Evolutionary conservation across 768 basidiomycete genomes (phyloP).

Genomic region (Russula foetens): DNA sequence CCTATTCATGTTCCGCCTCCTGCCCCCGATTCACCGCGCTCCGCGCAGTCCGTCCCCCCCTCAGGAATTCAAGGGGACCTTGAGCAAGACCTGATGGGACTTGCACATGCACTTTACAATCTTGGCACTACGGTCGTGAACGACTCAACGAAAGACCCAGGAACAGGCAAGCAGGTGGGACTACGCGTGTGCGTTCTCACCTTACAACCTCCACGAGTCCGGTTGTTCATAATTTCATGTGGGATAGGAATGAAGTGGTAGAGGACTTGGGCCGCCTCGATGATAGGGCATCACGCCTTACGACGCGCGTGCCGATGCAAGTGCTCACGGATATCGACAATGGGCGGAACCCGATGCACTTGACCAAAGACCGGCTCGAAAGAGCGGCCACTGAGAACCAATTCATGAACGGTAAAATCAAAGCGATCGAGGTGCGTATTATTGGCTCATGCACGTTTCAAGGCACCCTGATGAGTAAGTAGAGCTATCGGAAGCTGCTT

Average conservation of each 20-base stretch:
- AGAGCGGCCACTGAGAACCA: conserved; percentile 84
- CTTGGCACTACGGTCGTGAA: conserved; percentile 78
- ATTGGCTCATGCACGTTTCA: not conserved
- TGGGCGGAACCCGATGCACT: conserved; percentile 70
- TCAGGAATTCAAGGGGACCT: conserved; percentile 62
- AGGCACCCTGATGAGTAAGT: not conserved
- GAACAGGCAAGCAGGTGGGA: conserved; percentile 65
- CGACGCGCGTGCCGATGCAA: conserved; percentile 66
- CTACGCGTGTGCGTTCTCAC: conserved; percentile 49
- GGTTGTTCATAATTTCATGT: not conserved
- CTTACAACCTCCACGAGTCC: not conserved
- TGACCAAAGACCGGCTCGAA: conserved; percentile 74
- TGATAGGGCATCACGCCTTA: conserved; percentile 52
- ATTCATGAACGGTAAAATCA: conserved; percentile 85
- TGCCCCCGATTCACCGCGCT: conserved; percentile 58
- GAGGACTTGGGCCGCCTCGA: conserved; percentile 59
- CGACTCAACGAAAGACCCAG: conserved; percentile 70
- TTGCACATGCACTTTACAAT: conserved; percentile 73
- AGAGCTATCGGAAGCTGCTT: conserved; percentile 65
- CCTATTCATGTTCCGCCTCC: conserved; percentile 19
- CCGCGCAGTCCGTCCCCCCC: conserved; percentile 68
- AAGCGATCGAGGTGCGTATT: conserved; percentile 58
- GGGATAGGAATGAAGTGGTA: conserved; percentile 63
- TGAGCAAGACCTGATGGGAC: conserved; percentile 66
- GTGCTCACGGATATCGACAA: conserved; percentile 74